These are phyloP conservation scores for Botrytis tulipae DNA, from an alignment of 2,329 filamentous ascomycete species.

Conservation along the genomic window DNA sequence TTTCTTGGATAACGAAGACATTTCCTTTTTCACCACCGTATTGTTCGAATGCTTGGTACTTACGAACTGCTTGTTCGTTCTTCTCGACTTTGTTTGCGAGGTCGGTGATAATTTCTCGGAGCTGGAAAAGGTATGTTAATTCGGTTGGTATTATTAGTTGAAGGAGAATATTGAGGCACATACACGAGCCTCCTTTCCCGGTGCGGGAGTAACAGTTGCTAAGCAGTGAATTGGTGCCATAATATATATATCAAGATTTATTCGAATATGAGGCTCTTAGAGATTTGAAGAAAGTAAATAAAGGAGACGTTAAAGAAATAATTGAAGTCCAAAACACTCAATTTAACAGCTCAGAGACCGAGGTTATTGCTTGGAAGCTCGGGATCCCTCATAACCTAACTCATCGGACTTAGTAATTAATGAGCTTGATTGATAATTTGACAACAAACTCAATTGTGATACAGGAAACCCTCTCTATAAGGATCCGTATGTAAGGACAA, in stretches of 20 bases:
- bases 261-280: neutral
- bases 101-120: conserved; percentile 2
- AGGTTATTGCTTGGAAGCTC: neutral
- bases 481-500: too few species aligned
- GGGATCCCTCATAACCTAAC: neutral
- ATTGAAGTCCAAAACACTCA: neutral
- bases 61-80: neutral
- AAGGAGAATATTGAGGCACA: neutral
- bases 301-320: neutral
- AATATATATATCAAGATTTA: neutral
- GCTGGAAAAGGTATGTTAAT: neutral
- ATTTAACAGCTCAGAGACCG: neutral
- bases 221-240: conserved; percentile 1
- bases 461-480: neutral
- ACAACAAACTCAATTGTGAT: neutral
- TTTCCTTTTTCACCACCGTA: neutral
- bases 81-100: conserved; percentile 4
- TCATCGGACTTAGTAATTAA: neutral
- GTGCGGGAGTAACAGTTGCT: conserved; percentile 26
- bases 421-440: neutral
- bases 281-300: neutral
- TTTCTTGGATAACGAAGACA: conserved; percentile 14
- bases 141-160: neutral
- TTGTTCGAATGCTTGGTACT: conserved; percentile 17
- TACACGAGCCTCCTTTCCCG: conserved; percentile 30